These are phyloP conservation scores for Alternaria panax DNA, from an alignment of 2,329 filamentous ascomycete species.

Conservation along the genomic window DNA sequence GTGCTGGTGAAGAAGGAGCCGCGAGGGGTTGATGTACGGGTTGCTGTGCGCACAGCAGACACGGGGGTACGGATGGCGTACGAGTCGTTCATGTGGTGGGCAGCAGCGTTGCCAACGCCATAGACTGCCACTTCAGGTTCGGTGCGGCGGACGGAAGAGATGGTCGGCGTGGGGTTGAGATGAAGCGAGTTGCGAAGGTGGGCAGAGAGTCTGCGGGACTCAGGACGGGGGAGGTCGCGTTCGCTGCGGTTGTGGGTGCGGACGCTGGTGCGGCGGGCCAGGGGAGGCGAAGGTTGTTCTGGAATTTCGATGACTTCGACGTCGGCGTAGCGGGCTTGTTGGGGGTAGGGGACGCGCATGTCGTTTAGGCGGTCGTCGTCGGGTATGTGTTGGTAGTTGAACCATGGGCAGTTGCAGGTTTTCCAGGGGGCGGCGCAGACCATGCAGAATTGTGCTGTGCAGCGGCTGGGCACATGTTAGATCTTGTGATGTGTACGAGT, in stretches of 20 bases:
- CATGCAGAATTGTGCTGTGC: conserved; percentile 87
- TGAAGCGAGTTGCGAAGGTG: conserved; percentile 58
- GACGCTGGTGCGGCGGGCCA: conserved; percentile 37
- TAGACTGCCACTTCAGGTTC: conserved; percentile 58
- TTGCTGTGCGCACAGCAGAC: conserved; percentile 37
- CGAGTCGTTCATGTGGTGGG: conserved; percentile 67
- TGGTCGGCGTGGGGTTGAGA: conserved; percentile 31
- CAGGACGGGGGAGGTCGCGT: conserved; percentile 32
- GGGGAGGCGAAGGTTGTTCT: conserved; percentile 32
- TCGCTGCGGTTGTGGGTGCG: conserved; percentile 35
- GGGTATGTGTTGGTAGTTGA: conserved; percentile 64
- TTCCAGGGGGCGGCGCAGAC: conserved; percentile 84
- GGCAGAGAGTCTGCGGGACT: conserved; percentile 52
- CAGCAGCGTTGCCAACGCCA: conserved; percentile 60
- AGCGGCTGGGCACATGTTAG: conserved; percentile 62
- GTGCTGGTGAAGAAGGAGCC: conserved; percentile 36
- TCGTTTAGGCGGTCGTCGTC: conserved; percentile 62
- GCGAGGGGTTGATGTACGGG: conserved; percentile 30
- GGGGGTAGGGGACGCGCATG: conserved; percentile 43
- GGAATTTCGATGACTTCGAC: conserved; percentile 44
- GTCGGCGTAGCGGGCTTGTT: conserved; percentile 28
- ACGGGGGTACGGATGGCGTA: conserved; percentile 45
- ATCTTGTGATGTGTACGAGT: conserved; percentile 10
- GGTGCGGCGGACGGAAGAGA: conserved; percentile 35
- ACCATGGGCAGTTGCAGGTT: conserved; percentile 81